These are phyloP conservation scores for Elongisporangium anandrum DNA, from an alignment of 352 stramenopile species.

Conservation along the genomic window DNA sequence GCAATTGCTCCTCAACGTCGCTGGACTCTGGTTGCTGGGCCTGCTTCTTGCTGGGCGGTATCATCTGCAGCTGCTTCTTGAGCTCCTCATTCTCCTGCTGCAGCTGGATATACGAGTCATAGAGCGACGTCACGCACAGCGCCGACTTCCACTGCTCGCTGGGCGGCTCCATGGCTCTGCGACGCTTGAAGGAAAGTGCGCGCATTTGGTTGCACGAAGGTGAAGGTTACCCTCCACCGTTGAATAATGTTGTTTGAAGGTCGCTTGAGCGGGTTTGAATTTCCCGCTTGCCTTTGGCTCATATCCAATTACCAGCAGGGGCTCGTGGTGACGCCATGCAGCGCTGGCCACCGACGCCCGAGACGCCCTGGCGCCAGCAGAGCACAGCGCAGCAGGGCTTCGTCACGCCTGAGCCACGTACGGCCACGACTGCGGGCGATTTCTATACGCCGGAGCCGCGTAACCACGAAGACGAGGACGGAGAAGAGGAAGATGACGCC, in stretches of 20 bases:
- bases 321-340: neutral
- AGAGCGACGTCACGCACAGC: constrained; percentile 71
- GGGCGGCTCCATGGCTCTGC: constrained; percentile 11
- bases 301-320: neutral
- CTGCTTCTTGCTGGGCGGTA: constrained; percentile 7
- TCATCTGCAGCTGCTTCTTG: constrained; percentile 26
- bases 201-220: constrained; percentile 2
- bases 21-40: constrained; percentile 12
- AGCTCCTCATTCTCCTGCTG: constrained; percentile 50
- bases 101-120: constrained; percentile 64
- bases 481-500: constrained; percentile 9
- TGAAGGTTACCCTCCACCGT: neutral
- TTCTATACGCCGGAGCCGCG: neutral
- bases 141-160: constrained; percentile 63
- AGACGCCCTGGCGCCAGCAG: neutral
- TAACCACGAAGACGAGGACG: neutral
- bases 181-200: neutral
- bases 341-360: neutral
- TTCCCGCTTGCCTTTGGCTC: neutral
- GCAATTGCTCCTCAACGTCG: constrained; percentile 12
- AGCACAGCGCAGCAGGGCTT: constrained; percentile 1
- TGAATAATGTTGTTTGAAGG: neutral
- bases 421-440: neutral
- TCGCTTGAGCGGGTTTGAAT: neutral
- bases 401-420: constrained; percentile 4